Conservation (phyloP, 2,329 filamentous ascomycete genomes). For the Penicillium italicum region DNA sequence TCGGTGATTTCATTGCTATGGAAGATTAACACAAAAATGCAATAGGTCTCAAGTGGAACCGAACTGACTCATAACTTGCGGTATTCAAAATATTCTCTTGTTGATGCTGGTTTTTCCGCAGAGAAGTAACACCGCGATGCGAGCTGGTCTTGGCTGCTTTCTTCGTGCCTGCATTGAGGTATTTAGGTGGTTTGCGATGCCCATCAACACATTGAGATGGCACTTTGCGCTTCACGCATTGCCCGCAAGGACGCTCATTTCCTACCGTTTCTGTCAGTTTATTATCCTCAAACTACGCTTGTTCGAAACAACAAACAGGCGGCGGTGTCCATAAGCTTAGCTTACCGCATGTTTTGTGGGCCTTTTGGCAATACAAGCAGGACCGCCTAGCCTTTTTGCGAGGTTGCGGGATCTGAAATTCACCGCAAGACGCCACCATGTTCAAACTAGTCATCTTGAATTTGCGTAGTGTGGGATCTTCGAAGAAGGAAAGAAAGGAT, state of each 20-base stretch:
- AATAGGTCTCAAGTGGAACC: neutral
- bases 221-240: constrained; percentile 7
- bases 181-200: constrained; percentile 11
- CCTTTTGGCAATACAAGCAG: constrained; percentile 11
- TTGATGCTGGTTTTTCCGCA: neutral
- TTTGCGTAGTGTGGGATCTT: neutral
- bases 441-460: neutral
- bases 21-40: neutral
- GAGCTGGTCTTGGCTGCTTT: neutral
- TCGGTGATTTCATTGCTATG: neutral
- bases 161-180: neutral
- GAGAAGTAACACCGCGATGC: neutral
- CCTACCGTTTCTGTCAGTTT: constrained; percentile 3
- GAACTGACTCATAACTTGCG: neutral
- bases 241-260: constrained; percentile 11
- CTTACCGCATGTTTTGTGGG: constrained; percentile 16
- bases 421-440: neutral
- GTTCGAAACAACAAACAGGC: neutral
- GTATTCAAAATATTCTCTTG: neutral
- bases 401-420: neutral
- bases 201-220: constrained; percentile 11
- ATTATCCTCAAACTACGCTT: neutral
- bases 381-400: constrained; percentile 13
- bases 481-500: neutral
- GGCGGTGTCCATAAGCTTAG: neutral